A percentile compares a stretch with the other conserved stretches of the same genome.
Conservation (phyloP, 2,329 filamentous ascomycete genomes). For the Calonectria leucothoes region DNA sequence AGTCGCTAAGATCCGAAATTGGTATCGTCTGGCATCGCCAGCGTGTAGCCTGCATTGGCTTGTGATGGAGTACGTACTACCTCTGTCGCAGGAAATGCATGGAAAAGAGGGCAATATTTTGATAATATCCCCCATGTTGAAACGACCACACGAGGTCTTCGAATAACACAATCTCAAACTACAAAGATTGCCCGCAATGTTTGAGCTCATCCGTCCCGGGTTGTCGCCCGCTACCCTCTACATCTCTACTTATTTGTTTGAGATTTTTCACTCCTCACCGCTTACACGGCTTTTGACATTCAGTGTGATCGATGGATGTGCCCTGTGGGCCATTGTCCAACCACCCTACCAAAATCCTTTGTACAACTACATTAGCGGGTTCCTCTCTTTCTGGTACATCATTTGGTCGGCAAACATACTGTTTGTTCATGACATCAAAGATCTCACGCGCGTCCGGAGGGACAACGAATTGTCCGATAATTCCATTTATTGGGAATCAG, state of each 20-base stretch:
- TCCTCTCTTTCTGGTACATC: not conserved
- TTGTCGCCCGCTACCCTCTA: not conserved
- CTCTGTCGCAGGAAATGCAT: too few relatives aligned
- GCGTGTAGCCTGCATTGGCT: too few relatives aligned
- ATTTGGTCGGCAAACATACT: not conserved
- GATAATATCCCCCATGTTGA: not conserved
- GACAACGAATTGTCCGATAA: not conserved
- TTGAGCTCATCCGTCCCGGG: not conserved
- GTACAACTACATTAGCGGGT: not conserved
- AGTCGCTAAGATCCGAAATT: too few relatives aligned
- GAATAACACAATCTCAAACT: not conserved
- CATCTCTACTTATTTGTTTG: not conserved
- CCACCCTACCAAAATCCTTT: not conserved
- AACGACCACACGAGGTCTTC: too few relatives aligned
- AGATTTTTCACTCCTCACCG: not conserved
- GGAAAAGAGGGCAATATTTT: not conserved
- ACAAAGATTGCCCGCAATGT: not conserved
- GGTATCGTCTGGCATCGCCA: too few relatives aligned
- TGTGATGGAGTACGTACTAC: not conserved
- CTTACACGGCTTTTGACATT: not conserved
- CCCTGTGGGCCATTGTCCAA: not conserved
- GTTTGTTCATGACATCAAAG: not conserved
- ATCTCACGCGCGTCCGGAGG: not conserved
- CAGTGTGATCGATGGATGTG: not conserved
- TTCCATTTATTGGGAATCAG: not conserved